These are phyloP conservation scores for Biscutella laevigata DNA, from an alignment of 441 rosid genomes.

Conservation along the genomic window DNA sequence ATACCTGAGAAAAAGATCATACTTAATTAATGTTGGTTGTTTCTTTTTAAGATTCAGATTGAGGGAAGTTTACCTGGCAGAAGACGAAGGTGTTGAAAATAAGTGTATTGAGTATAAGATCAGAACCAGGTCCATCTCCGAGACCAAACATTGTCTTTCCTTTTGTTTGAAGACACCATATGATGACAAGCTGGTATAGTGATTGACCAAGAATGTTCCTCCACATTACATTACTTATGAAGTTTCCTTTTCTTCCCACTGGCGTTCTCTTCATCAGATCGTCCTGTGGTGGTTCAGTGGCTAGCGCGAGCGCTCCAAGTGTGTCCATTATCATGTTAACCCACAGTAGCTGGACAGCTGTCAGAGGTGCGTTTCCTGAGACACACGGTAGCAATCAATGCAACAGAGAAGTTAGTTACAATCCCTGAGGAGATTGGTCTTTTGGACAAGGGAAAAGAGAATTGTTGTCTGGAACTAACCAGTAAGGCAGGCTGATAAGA, in stretches of 20 bases:
- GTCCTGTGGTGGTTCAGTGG: conserved; percentile 59
- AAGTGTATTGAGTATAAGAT: conserved; percentile 46
- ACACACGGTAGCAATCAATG: background rate
- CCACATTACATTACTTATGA: conserved; percentile 71
- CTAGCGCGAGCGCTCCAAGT: conserved; percentile 61
- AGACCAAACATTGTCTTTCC: conserved; percentile 47
- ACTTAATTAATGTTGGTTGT: background rate
- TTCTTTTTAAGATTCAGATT: background rate
- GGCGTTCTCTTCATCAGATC: conserved; percentile 57
- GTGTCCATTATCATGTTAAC: conserved; percentile 82
- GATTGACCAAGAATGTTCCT: conserved; percentile 71
- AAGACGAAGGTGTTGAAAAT: conserved; percentile 66
- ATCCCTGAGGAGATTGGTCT: background rate
- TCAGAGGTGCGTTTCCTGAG: conserved; percentile 57
- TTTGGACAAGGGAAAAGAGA: background rate
- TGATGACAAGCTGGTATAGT: conserved; percentile 48
- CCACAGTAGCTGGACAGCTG: conserved; percentile 71
- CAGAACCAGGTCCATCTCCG: conserved; percentile 30
- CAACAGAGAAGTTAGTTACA: background rate
- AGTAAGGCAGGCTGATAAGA: conserved; percentile 66
- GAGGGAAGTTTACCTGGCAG: conserved; percentile 51
- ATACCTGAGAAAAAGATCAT: conserved; percentile 49
- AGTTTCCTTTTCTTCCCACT: conserved; percentile 60
- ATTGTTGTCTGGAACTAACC: conserved; percentile 34
- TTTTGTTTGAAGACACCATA: conserved; percentile 55